Evolutionary conservation across 495 filamentous ascomycete species (phyloP).

Genomic region (Penicillium paradoxum): DNA sequence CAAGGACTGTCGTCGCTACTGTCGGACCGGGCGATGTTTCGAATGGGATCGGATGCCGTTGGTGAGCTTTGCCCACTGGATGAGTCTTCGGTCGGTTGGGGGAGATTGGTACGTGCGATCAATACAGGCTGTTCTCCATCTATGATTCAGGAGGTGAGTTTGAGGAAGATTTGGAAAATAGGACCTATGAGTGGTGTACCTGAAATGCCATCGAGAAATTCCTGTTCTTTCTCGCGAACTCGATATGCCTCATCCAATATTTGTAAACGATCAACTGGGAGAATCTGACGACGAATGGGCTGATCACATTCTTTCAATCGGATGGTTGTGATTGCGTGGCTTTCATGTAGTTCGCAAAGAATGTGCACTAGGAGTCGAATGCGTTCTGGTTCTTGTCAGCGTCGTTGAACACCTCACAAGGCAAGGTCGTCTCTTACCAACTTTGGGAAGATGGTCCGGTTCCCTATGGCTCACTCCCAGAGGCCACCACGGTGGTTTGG

Average conservation of each 20-base stretch:
- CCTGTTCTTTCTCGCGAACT: constrained; percentile 58
- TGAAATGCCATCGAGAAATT: constrained; percentile 49
- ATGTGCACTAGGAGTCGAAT: constrained; percentile 58
- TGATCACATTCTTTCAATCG: constrained; percentile 40
- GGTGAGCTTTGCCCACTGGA: constrained; percentile 12
- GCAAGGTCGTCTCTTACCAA: constrained; percentile 42
- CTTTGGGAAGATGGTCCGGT: constrained; percentile 72
- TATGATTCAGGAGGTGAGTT: constrained; percentile 2
- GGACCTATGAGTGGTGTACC: constrained; percentile 36
- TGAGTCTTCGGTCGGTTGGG: constrained; percentile 20
- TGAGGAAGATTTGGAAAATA: not conserved
- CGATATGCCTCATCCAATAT: constrained; percentile 61
- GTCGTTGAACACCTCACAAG: not conserved
- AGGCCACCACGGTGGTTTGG: constrained; percentile 75
- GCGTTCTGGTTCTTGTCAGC: constrained; percentile 42
- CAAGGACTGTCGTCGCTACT: not conserved
- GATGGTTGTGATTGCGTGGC: constrained; percentile 32
- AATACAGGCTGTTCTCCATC: constrained; percentile 22
- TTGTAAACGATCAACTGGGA: constrained; percentile 32
- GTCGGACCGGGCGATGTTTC: not conserved
- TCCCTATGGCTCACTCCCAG: constrained; percentile 61
- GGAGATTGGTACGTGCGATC: constrained; percentile 33
- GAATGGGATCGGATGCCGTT: constrained; percentile 1
- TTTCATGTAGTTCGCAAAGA: constrained; percentile 41
- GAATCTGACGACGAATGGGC: constrained; percentile 39